Evolutionary conservation across 345 rosid genomes (phyloP), one percentile per base, ranked within the genome.

Genomic region (Stellera chamaejasme): DNA sequence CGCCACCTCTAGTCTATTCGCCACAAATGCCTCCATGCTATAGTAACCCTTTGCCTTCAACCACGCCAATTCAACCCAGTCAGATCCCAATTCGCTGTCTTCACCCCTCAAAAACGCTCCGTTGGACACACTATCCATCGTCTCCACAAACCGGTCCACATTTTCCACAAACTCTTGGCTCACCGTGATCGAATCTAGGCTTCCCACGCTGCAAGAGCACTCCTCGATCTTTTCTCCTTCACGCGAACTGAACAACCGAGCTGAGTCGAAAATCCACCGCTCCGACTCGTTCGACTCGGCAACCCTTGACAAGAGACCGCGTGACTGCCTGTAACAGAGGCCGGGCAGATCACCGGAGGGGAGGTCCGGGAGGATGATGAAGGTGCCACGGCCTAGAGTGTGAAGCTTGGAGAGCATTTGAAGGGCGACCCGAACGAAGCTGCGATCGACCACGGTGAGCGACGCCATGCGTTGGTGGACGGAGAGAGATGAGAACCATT

Each of bases 41-140:
- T 92, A 92, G 67, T 88, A 88, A 14, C 98, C 98, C 71, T 79
- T 82, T 23, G 79, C 78, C 74, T 84, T 92, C 52, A 92, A 73
- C 98, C 98, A 92, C 16, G 75, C 78, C 43, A 85, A 68, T 73
- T 92, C 98, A 54, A 82, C 81, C 96, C 98, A 92, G 63, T 85
- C 78, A 7, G 77, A 71, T 27, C 84, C 90, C 74, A 92, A 54
- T 16, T 82, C 87, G 48, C 73, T 69, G 57, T 76, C 90, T 48
- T 84, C 96, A 5, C 96, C 90, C 62, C 88, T 83, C 76, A 92
- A 52, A 60, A 92, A 92, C 50, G 61, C 81, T 3, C 90, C 90
- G 54, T 64, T 65, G 2, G 98, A 83, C 3, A 92, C 69, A 36
- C 49, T 58, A 62, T 92, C 95, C 96, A 92, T 83, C 19, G 64